Base-by-base conservation (phyloP, 805 yeast species). In the Ogataea pilisensis region DNA sequence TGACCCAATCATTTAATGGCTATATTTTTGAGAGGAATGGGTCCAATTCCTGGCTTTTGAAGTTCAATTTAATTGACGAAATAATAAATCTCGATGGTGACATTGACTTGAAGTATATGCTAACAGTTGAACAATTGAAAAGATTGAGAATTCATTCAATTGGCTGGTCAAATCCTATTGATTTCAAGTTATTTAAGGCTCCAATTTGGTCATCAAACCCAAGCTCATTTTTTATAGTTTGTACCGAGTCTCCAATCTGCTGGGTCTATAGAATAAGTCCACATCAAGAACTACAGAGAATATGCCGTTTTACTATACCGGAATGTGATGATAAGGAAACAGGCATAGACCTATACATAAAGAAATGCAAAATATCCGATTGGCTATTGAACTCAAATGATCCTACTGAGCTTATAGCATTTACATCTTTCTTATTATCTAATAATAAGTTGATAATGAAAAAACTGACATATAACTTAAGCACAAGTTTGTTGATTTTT, bases 141-240 rank as follows among this genome's bases (percentile, higher is more conserved):
- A 30, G 32, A 31, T 37, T 58, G 13, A 44, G 61, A 33, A 39
- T 55, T n/a, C 58, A 54, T 26, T 49, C 58, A 12, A 43, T 57
- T 28, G 53, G 39, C 12, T 51, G 59, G 54, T 37, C 44, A 17
- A 35, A 42, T 18, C 42, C 39, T 3, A 24, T 42, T 9, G 28
- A 42, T 12, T 11, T 11, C 8, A 11, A 34, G 4, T 16, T 20
- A 18, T n/a, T 39, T 1, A 24, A 20, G 8, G 14, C 35, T 8
- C 45, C 49, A 2, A 28, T 46, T 13, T 46, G 53, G 52, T 52
- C 53, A 1, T 32, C 45, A 8, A 28, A 36, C 8, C 25, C 39
- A 3, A 17, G 39, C 22, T 34, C 51, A 2, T 24, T 42, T 9
- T 43, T 50, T 35, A 34, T 48, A 3, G 31, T 48, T 9, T 46